Base-by-base conservation (phyloP, 768 basidiomycete genomes). In the Zangia roseola region DNA sequence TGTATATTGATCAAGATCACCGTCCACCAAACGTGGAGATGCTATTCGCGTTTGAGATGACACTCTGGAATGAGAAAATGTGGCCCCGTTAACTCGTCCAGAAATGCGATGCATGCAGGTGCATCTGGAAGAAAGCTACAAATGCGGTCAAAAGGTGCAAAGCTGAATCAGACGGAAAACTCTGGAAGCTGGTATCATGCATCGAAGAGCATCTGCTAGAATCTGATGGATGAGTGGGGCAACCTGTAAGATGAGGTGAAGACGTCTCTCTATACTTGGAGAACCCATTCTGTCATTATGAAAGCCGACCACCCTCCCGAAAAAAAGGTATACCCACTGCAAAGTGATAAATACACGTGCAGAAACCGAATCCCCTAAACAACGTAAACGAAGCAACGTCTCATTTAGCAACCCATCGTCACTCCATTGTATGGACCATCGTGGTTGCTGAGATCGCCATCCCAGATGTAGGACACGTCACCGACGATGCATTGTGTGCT, bases 361-460 rank as follows among this genome's bases (percentile, higher is more conserved):
- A 14, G 14, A 31, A 31, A 16, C 16, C 2, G 7, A 16, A 16
- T 7, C 6, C 31, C 31, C 5, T 7, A 31, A 31, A 31, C 14
- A 31, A 31, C 0, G 31, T 7, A 31, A 31, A 16, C 16, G 5
- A 1, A 20, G 19, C 16, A 16, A 33, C 25, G n/a, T 33, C 19
- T 6, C 25, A 1, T 34, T 61, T 36, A 63, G n/a, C 60, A 62
- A 19, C 58, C 55, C 63, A 67, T 69, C 42, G 19, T 19, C 6
- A 67, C 33, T 6, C 54, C 61, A n/a, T 69, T 65, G 25, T 67
- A 67, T 34, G 67, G 68, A 10, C 65, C 83, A 45, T 69, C 60
- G 53, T 86, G 86, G 49, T 86, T 68, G 19, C 47, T 28, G 30
- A 61, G 47, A 38, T 71, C 48, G 2, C 80, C 52, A 4, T 65